Base-by-base conservation (phyloP, 1,284 basidiomycete genomes). In the Cutaneotrichosporon sp. region DNA sequence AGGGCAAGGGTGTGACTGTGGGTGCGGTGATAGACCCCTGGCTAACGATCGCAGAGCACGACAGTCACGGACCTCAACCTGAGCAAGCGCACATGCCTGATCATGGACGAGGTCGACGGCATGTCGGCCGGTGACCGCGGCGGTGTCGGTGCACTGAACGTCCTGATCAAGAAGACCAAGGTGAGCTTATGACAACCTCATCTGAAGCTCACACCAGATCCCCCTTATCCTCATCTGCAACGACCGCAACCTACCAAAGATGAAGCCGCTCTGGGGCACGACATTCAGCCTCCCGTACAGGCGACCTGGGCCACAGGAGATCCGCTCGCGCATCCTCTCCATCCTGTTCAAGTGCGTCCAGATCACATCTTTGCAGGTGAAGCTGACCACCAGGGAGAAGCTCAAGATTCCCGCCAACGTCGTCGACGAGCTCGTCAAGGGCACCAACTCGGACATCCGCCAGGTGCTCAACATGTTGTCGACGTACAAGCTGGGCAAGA, bases 51-150 rank as follows among this genome's bases (percentile, higher is more conserved):
- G 10, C 67, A 87, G 88, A 80, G 81, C 14, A 87, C 85, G 1
- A 89, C 90, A 63, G 85, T 86, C 0, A 82, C 86, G 2, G 90
- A 88, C 1, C 80, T 94, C 2, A 73, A 82, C 13, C 86, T 97
- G 64, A 91, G 89, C 0, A 86, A 91, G 67, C 87, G 85, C 71
- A 87, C 90, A 0, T 92, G 93, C 67, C 81, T 99, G 49, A 98
- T 99, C 76, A 97, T 99, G 93, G 97, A 99, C 75, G 97, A 99
- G 78, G 95, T 99, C 0, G 95, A 99, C 71, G 95, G 97, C 9
- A 99, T 99, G 94, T 97, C 93, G 7, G 91, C 92, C 2, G 95
- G 95, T 27, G 97, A 99, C 79, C 85, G 95, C 54, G 95, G 97
- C 24, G 95, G 95, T 65, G 90, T 98, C 1, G 95, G 92, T 31